Conservation (phyloP, 2,329 filamentous ascomycete genomes). For the Fusarium albidum region DNA sequence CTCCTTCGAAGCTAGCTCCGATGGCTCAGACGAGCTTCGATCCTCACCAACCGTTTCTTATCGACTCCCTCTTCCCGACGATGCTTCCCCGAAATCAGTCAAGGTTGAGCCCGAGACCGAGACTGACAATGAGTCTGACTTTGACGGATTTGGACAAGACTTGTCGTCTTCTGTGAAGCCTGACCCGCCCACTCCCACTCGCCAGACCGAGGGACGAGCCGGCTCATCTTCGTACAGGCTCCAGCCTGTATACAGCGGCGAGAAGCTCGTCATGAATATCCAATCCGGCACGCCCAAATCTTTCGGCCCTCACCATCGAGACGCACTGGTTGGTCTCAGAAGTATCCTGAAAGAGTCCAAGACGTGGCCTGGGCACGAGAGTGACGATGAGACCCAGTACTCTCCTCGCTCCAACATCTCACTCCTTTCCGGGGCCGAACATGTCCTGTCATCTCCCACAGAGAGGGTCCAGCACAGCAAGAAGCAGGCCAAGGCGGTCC, state of each 20-base stretch:
- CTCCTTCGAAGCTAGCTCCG: background rate
- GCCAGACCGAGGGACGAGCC: background rate
- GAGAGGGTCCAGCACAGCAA: conserved; percentile 26
- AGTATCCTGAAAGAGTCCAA: conserved; percentile 30
- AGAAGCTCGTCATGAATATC: conserved; percentile 3
- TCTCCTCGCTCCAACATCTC: conserved; percentile 4
- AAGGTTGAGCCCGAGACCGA: background rate
- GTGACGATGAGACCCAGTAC: background rate
- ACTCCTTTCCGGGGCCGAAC: conserved; percentile 9
- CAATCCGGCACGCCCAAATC: conserved; percentile 7
- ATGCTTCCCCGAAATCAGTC: background rate
- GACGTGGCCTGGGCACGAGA: background rate
- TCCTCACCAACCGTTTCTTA: conserved; percentile 20
- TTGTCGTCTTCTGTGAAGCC: background rate
- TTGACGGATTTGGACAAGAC: background rate
- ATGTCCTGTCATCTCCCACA: conserved; percentile 20
- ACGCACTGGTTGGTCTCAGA: conserved; percentile 26
- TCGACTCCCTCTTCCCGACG: background rate
- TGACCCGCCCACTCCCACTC: background rate
- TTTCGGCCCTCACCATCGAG: conserved; percentile 33
- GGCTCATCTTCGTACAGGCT: conserved; percentile 16
- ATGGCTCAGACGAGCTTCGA: background rate
- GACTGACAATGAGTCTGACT: background rate
- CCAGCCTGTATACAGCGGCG: conserved; percentile 31
- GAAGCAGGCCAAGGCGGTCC: conserved; percentile 17